Evolutionary conservation across 2,329 filamentous ascomycete genomes (phyloP).

Genomic region (Clarireedia paspali): DNA sequence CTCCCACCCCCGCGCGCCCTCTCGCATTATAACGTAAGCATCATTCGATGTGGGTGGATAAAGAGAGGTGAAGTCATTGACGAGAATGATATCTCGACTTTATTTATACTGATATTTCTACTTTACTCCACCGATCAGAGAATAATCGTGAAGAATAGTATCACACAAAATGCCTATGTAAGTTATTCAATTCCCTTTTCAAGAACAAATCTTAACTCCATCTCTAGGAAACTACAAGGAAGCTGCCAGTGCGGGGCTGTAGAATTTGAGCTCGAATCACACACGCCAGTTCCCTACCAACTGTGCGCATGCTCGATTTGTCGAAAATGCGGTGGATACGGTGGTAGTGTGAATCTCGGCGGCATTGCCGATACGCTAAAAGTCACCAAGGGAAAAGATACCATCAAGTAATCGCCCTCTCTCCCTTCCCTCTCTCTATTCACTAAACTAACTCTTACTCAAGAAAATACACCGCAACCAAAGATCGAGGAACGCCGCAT

Average conservation of each 20-base stretch:
- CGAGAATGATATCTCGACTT: not conserved
- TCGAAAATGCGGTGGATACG: constrained; percentile 38
- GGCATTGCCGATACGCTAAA: constrained; percentile 36
- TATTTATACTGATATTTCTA: not conserved
- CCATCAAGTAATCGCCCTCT: constrained; percentile 34
- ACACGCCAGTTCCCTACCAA: constrained; percentile 41
- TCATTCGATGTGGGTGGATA: not conserved
- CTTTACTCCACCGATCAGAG: too few relatives aligned
- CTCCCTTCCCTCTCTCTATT: not conserved
- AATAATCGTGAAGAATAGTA: too few relatives aligned
- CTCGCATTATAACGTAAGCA: not conserved
- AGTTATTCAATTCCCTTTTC: not conserved
- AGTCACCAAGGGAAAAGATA: constrained; percentile 33
- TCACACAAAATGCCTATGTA: constrained; percentile 1
- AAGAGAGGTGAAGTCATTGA: not conserved
- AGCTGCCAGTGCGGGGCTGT: constrained; percentile 41
- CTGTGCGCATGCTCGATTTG: constrained; percentile 42
- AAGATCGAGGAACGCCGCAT: constrained; percentile 34
- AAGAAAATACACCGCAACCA: constrained; percentile 38
- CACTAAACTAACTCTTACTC: not conserved
- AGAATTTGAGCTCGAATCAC: constrained; percentile 38
- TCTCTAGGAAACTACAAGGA: constrained; percentile 36
- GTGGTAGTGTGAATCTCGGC: constrained; percentile 39
- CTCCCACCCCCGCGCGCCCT: not conserved
- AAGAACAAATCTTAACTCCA: not conserved